These are phyloP conservation scores for Exutisphaerella laricina DNA, from an alignment of 2,329 filamentous ascomycete genomes.

Conservation along the genomic window DNA sequence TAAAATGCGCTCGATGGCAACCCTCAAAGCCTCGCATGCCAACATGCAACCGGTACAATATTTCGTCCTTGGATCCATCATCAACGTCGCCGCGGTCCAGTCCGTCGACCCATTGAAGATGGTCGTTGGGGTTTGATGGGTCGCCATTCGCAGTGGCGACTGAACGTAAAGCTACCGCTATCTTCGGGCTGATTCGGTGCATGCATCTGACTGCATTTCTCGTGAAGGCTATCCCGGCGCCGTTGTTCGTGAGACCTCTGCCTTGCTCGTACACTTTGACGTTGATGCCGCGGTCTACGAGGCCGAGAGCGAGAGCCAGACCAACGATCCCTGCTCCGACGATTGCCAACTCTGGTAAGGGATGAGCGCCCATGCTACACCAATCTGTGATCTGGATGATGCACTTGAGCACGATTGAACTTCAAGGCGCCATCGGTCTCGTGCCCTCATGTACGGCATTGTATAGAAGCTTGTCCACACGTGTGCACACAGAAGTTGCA, in stretches of 20 bases:
- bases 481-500: too few species aligned
- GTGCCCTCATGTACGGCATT: too few species aligned
- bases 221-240: too few species aligned
- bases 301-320: background rate
- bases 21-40: background rate
- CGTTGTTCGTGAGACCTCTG: too few species aligned
- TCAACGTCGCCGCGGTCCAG: background rate
- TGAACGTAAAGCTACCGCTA: too few species aligned
- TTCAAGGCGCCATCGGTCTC: background rate
- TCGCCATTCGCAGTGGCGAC: too few species aligned
- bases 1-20: background rate
- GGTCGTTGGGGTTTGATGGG: background rate
- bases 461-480: too few species aligned
- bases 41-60: background rate
- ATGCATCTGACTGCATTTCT: too few species aligned
- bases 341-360: background rate
- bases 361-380: background rate
- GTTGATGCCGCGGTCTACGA: too few species aligned
- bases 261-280: too few species aligned
- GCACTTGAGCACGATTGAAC: background rate
- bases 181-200: too few species aligned
- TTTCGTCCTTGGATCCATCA: background rate
- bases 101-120: background rate
- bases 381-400: background rate
- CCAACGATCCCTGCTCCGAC: background rate